phyloP scores from a whole-genome alignment of 1,139 yeast species.

The Ogataea hybrid region DNA sequence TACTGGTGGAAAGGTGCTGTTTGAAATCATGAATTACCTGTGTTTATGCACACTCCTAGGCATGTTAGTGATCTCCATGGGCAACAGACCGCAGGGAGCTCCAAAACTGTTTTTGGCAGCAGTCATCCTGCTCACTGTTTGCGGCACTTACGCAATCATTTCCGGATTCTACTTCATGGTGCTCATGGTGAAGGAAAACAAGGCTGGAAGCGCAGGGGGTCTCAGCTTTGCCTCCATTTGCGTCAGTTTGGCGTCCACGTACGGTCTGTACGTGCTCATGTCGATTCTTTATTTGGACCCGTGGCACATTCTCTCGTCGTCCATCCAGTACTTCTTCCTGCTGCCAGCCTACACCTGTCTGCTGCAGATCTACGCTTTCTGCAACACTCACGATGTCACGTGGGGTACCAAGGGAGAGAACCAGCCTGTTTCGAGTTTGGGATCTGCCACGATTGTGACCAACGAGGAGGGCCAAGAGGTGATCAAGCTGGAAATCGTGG shows the following conservation, averaged over 20 bases:
- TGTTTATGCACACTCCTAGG: slow-evolving; percentile 79
- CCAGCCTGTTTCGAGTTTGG: slow-evolving; percentile 62
- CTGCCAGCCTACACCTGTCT: slow-evolving; percentile 92
- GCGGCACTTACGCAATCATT: slow-evolving; percentile 77
- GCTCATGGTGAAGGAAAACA: slow-evolving; percentile 45
- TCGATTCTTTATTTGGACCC: slow-evolving; percentile 86
- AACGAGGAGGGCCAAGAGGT: slow-evolving; percentile 58
- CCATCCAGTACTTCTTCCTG: slow-evolving; percentile 80
- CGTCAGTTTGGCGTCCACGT: slow-evolving; percentile 85
- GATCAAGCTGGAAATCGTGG: slow-evolving; percentile 85
- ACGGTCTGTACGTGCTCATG: slow-evolving; percentile 80
- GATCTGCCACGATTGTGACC: slow-evolving; percentile 63
- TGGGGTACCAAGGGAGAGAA: slow-evolving; percentile 98
- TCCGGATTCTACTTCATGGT: slow-evolving; percentile 82
- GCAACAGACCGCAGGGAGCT: too few relatives aligned
- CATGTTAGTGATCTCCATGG: slow-evolving; percentile 88
- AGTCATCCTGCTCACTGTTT: slow-evolving; percentile 68
- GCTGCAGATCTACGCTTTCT: slow-evolving; percentile 87
- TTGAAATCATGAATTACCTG: slow-evolving; percentile 79
- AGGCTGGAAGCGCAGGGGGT: slow-evolving; percentile 37
- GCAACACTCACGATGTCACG: slow-evolving; percentile 93
- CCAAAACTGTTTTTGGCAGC: slow-evolving; percentile 68
- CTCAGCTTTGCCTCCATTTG: slow-evolving; percentile 67
- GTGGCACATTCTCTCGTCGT: slow-evolving; percentile 88
- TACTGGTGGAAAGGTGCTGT: slow-evolving; percentile 73